Base-by-base conservation (phyloP, 441 rosid genomes). In the Biscutella auriculata region DNA sequence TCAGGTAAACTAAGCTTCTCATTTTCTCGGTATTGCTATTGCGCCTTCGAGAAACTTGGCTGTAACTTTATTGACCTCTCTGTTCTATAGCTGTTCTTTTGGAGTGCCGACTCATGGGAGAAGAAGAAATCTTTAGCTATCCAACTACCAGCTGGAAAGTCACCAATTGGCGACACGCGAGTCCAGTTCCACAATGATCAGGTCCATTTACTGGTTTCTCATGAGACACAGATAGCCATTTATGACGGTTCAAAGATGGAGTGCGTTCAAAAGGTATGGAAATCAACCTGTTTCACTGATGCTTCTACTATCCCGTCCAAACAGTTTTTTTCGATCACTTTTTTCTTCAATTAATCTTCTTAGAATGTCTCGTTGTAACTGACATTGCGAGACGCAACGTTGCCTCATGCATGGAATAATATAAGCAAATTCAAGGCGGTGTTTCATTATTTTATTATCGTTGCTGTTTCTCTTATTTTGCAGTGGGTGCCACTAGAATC, bases 61-160 rank as follows among this genome's bases (percentile, higher is more conserved):
- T 40, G 17, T 23, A 57, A 50, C 53, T 30, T 53, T n/a, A 19
- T 12, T 13, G 3, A 25, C 28, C 27, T 23, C n/a, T 39, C 23
- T 23, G 19, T 28, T 1, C 54, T 74, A 53, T 67, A 85, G 87
- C 73, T 85, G 21, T 77, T 73, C 66, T 46, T 73, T 65, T 83
- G 90, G 90, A 86, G 80, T 65, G 75, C 80, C 27, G 90, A 86
- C 62, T 62, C 77, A 5, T 86, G 95, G 95, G 95, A 83, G 67
- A 86, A 83, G 74, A 80, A 77, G 77, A 83, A 83, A 77, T 73
- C 78, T 27, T 66, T 72, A 59, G 63, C 69, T 50, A 79, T 85
- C 39, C 89, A 74, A 52, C 64, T 69, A 23, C 85, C 87, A 33
- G 51, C 84, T 41, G 83, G 85, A 46, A 76, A 75, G 57, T 74